Conservation (phyloP, 2,329 filamentous ascomycete genomes). For the Zarea fungicola region DNA sequence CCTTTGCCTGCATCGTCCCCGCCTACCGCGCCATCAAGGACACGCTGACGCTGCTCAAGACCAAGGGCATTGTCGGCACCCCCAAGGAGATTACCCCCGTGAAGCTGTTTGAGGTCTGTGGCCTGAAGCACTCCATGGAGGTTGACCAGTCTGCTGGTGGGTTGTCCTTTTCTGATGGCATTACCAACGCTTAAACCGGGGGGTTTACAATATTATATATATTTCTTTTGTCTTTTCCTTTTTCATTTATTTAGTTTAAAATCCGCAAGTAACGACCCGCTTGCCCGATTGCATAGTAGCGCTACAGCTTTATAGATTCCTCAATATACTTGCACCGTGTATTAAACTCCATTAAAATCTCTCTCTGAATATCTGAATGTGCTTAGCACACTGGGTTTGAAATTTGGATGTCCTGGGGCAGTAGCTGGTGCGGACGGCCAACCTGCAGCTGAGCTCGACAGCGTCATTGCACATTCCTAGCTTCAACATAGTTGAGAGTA, state of each 20-base stretch:
- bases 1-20: conserved; percentile 43
- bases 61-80: conserved; percentile 31
- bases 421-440: no score
- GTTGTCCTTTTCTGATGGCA: conserved; percentile 9
- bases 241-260: conserved; percentile 9
- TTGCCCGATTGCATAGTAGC: conserved; percentile 6
- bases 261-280: conserved; percentile 11
- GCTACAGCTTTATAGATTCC: background rate
- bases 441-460: no score
- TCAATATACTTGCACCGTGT: background rate
- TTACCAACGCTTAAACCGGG: conserved; percentile 4
- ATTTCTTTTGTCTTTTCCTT: background rate
- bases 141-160: conserved; percentile 34
- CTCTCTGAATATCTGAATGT: no score
- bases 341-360: no score
- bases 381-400: no score
- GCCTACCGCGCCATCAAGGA: conserved; percentile 39
- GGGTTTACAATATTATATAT: background rate
- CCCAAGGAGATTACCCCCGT: conserved; percentile 40
- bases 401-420: no score
- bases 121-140: conserved; percentile 43
- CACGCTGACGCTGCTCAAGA: conserved; percentile 35
- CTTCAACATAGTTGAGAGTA: no score
- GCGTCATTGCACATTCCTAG: no score
- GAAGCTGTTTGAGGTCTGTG: conserved; percentile 47